Base-by-base conservation (phyloP, 1,139 yeast species). In the Lodderomyces elongisporus region DNA sequence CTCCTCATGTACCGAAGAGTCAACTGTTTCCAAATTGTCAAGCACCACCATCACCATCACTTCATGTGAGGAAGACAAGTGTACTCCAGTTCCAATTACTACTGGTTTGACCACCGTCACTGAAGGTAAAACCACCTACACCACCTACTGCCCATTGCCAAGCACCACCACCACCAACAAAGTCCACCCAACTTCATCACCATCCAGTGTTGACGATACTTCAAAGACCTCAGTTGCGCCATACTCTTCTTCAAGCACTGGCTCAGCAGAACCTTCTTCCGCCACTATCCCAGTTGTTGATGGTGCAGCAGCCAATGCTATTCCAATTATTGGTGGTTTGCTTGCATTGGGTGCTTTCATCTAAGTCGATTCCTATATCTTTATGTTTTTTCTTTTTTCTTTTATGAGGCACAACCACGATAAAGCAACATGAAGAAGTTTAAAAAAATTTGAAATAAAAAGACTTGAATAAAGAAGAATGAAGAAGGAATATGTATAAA, bases 41-140 rank as follows among this genome's bases (percentile, higher is more conserved):
- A 46, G 58, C 33, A 49, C 54, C 22, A 57, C 66, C 42, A 60
- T 67, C 39, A 73, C 79, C 52, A 58, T 73, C 56, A 73, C 78
- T 43, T 65, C 72, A 30, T 74, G 79, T 59, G 42, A 48, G 17
- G 55, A 58, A 49, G 32, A 57, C 52, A 51, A 43, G 28, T 66
- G 71, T 45, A 32, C 50, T 25, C 47, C 48, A 28, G 44, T 46
- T 26, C 54, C 61, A 61, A 13, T 24, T 13, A 24, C 26, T 13
- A 22, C 34, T 4, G 70, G 69, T 39, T 41, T 60, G 22, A 60
- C 66, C 32, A 38, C 52, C 30, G 53, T 57, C 33, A 53, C 62
- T 37, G 42, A 29, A 17, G 39, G 27, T 20, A 21, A 22, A 13
- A 36, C 42, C 12, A 28, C 47, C 27, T 57, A 54, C 49, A 52